Base-by-base conservation (phyloP, 495 filamentous ascomycete genomes). In the Penicillium mononematosum region DNA sequence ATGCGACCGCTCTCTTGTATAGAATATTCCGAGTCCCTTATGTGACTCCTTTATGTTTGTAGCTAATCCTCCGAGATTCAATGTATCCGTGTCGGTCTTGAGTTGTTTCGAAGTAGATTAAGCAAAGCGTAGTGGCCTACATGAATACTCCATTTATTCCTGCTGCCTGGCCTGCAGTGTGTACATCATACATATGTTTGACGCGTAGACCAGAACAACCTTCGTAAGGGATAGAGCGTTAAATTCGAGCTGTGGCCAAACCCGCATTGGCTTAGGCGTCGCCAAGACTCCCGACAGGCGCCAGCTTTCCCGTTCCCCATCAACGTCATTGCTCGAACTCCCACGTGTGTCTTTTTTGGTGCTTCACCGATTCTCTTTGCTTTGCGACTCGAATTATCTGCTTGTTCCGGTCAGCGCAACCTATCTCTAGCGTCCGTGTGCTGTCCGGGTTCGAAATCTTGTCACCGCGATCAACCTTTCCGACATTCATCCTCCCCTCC, bases 241-340 rank as follows among this genome's bases (percentile, higher is more conserved):
- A 25, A 25, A 36, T 34, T 20, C 17, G 10, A 34, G 27, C 9
- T 6, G 20, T 36, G 19, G 34, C 43, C 42, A 46, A 50, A 52
- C 52, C 51, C 44, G 50, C 49, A 51, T 53, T 34, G 59, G 66
- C 66, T 69, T 67, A 63, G 55, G 67, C 58, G 60, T 63, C 58
- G 62, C 65, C 68, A 67, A 69, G 66, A 64, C 58, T 58, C 32
- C 17, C 29, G 60, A 66, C 69, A 75, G 70, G 72, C 69, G 66
- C 67, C 67, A 72, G 56, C 71, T 69, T 74, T 70, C 67, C 62
- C 55, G 49, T 58, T 72, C 68, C 69, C 62, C 55, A 50, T 58
- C 63, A 66, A 74, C 71, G 71, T 74, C 71, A 74, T 74, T 68
- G 68, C 58, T 44, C 60, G 22, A 25, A 53, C 45, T 52, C 62